Conservation (phyloP, 2,329 filamentous ascomycete genomes). For the Knufia petricola region DNA sequence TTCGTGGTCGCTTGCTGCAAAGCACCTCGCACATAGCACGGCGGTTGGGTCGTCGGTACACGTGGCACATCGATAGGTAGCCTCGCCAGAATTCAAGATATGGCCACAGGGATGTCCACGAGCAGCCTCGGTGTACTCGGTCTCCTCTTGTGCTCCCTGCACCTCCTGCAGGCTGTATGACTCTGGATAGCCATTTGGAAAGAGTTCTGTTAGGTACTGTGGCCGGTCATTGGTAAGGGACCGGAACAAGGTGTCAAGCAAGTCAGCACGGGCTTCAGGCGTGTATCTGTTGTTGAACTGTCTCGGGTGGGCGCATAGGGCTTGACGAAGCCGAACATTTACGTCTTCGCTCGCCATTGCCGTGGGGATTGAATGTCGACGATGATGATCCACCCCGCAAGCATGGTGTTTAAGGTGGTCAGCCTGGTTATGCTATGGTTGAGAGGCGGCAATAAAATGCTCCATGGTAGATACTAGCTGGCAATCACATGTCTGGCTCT, state of each 20-base stretch:
- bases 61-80: conserved; percentile 86
- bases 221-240: conserved; percentile 68
- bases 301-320: conserved; percentile 67
- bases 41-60: conserved; percentile 93
- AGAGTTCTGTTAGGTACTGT: conserved; percentile 69
- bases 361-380: conserved; percentile 21
- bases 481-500: neutral
- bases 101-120: conserved; percentile 91
- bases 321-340: conserved; percentile 75
- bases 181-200: conserved; percentile 61
- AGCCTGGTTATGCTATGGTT: neutral
- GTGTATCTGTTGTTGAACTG: conserved; percentile 67
- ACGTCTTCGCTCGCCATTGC: conserved; percentile 43
- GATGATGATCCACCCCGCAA: neutral
- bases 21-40: conserved; percentile 87
- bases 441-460: neutral
- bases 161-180: conserved; percentile 72
- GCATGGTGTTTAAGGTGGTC: neutral
- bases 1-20: conserved; percentile 88
- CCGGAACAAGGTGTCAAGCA: conserved; percentile 74
- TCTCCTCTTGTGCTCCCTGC: conserved; percentile 85
- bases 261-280: conserved; percentile 57
- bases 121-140: conserved; percentile 87
- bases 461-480: too few relatives aligned
- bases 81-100: conserved; percentile 91